Conservation (phyloP, 495 filamentous ascomycete species). For the Lasiosphaeria ovina region DNA sequence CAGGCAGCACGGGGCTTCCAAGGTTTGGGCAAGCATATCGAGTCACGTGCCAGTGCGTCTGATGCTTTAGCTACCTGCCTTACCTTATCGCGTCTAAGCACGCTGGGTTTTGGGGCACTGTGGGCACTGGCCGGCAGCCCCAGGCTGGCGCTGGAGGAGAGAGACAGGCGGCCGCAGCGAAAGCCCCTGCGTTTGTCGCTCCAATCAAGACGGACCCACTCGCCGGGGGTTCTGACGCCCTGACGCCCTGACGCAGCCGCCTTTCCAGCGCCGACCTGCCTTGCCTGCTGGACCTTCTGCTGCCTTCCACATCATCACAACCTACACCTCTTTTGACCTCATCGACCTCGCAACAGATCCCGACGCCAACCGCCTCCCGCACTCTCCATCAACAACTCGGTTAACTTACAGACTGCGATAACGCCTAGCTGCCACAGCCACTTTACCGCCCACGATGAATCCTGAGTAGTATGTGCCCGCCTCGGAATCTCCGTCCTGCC, state of each 20-base stretch:
- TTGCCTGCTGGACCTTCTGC: constrained; percentile 21
- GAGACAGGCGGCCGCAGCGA: neutral
- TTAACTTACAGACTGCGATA: constrained; percentile 14
- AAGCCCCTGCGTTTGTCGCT: constrained; percentile 17
- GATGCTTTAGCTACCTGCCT: constrained; percentile 1
- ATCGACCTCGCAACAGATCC: constrained; percentile 13
- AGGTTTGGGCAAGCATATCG: neutral
- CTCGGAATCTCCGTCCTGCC: constrained; percentile 2
- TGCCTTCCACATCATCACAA: constrained; percentile 31
- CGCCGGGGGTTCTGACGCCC: constrained; percentile 14
- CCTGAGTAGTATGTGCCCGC: constrained; percentile 75
- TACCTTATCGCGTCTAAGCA: too few species aligned
- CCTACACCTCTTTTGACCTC: constrained; percentile 6
- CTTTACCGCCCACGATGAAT: constrained; percentile 67
- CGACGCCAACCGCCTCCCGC: constrained; percentile 15
- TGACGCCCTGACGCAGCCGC: constrained; percentile 39
- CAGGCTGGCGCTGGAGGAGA: neutral
- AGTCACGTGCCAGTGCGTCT: constrained; percentile 18
- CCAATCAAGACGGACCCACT: constrained; percentile 20
- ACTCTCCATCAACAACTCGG: constrained; percentile 22
- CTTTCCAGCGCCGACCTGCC: constrained; percentile 21
- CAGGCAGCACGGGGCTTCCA: too few species aligned
- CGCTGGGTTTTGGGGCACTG: neutral
- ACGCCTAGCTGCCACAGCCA: constrained; percentile 5
- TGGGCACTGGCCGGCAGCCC: too few species aligned